A percentile compares a stretch with the other conserved stretches of the same genome.
Evolutionary conservation across 2,329 filamentous ascomycete species (phyloP).

Genomic region (Fusarium kyushuense): DNA sequence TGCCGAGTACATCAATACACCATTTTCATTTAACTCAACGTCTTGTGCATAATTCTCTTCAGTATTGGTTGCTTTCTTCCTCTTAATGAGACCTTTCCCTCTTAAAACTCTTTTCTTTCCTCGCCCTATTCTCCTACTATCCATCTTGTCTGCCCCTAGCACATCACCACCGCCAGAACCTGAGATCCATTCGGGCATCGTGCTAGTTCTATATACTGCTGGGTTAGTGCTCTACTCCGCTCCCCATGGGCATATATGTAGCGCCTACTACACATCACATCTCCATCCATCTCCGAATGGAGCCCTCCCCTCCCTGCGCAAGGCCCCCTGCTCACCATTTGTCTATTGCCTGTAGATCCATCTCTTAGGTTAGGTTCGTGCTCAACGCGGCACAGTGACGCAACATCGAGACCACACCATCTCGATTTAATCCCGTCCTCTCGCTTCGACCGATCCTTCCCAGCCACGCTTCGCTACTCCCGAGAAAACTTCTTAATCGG

Average conservation of each 20-base stretch:
- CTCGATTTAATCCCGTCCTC: slow-evolving; percentile 40
- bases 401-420: slow-evolving; percentile 47
- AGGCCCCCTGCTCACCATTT: slow-evolving; percentile 37
- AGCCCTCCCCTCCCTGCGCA: slow-evolving; percentile 27
- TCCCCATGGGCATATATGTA: slow-evolving; percentile 32
- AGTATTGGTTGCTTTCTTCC: slow-evolving; percentile 7
- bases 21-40: slow-evolving; percentile 29
- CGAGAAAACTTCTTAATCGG: slow-evolving; percentile 46
- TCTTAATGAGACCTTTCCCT: slow-evolving; percentile 21
- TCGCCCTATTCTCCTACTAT: background rate
- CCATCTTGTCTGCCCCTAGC: slow-evolving; percentile 15
- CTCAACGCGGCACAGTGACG: slow-evolving; percentile 47
- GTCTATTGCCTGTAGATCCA: slow-evolving; percentile 44
- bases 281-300: slow-evolving; percentile 24
- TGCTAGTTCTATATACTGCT: slow-evolving; percentile 11
- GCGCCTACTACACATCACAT: background rate
- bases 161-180: slow-evolving; percentile 23
- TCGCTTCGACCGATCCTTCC: slow-evolving; percentile 41
- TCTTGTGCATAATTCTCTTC: slow-evolving; percentile 7
- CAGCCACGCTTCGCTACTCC: slow-evolving; percentile 41
- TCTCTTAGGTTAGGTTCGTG: slow-evolving; percentile 36
- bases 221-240: slow-evolving; percentile 30
- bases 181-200: slow-evolving; percentile 19
- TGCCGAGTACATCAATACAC: slow-evolving; percentile 37
- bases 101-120: background rate